Conservation (phyloP, 2,329 filamentous ascomycete genomes). For the Sarocladium strictum region DNA sequence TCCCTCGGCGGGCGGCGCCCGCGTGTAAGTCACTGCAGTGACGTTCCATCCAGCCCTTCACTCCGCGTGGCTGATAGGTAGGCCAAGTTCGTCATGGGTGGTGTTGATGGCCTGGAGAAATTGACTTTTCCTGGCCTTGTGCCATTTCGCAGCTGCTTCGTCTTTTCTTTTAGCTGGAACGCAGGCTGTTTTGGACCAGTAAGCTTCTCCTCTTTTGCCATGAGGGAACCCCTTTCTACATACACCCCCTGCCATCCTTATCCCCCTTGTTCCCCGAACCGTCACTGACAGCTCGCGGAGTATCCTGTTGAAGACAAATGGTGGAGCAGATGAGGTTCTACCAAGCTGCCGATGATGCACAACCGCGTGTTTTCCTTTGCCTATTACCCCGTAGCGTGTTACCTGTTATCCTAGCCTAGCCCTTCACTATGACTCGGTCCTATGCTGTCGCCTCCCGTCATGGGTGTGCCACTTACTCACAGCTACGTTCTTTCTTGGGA, state of each 20-base stretch:
- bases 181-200: not conserved
- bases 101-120: not conserved
- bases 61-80: no score
- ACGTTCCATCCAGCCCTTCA: slow-evolving; percentile 4
- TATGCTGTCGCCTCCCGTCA: not conserved
- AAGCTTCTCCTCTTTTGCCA: not conserved
- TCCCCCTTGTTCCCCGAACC: not conserved
- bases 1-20: slow-evolving; percentile 1
- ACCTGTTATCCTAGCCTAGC: not conserved
- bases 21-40: slow-evolving; percentile 4
- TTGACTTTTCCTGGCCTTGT: not conserved
- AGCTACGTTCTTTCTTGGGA: not conserved
- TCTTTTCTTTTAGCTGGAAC: no score
- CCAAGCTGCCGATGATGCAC: not conserved
- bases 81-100: no score
- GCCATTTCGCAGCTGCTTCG: not conserved
- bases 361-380: not conserved
- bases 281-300: not conserved
- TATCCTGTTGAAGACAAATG: slow-evolving; percentile 1
- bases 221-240: not conserved
- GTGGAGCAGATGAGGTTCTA: not conserved
- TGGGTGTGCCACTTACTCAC: not conserved
- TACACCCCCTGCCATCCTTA: not conserved
- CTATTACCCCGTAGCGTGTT: not conserved
- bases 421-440: slow-evolving; percentile 3